Evolutionary conservation across 768 basidiomycete genomes (phyloP).

Genomic region (Kwoniella heveanensis): DNA sequence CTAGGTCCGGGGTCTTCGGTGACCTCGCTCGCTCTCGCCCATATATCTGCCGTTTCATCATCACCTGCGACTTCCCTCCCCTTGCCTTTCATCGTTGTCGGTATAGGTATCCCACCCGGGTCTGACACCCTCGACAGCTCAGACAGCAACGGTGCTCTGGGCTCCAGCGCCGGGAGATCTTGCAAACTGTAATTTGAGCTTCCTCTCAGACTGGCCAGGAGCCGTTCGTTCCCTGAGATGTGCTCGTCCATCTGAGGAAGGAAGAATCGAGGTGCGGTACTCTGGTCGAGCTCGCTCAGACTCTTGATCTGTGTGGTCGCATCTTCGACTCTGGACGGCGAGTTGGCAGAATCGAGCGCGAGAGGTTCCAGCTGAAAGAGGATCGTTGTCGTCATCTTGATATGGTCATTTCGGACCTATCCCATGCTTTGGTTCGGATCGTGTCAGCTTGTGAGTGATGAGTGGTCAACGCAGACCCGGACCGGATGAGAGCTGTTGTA

Average conservation of each 20-base stretch:
- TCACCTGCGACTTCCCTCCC: not conserved
- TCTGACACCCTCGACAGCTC: not conserved
- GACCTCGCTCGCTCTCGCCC: slow-evolving; percentile 8
- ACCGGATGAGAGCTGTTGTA: too few species aligned
- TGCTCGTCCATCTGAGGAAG: slow-evolving; percentile 36
- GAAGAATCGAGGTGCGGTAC: slow-evolving; percentile 21
- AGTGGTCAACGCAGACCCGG: too few species aligned
- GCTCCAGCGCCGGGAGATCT: not conserved
- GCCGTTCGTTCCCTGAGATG: slow-evolving; percentile 30
- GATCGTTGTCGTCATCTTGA: not conserved
- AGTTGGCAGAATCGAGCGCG: not conserved
- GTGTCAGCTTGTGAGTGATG: too few species aligned
- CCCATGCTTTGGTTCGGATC: not conserved
- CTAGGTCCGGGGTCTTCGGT: slow-evolving; percentile 18
- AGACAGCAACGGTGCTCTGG: not conserved
- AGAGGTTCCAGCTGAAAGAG: slow-evolving; percentile 16
- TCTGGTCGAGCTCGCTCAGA: not conserved
- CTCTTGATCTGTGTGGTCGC: not conserved
- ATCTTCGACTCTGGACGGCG: not conserved
- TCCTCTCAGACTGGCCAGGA: slow-evolving; percentile 29
- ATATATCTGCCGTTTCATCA: not conserved
- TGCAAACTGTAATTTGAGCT: slow-evolving; percentile 15
- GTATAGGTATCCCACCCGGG: not conserved
- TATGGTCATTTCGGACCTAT: too few species aligned
- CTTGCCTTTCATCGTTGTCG: not conserved